phyloP scores from a whole-genome alignment of 768 basidiomycete species.

The Candolleomyces eurysporus region DNA sequence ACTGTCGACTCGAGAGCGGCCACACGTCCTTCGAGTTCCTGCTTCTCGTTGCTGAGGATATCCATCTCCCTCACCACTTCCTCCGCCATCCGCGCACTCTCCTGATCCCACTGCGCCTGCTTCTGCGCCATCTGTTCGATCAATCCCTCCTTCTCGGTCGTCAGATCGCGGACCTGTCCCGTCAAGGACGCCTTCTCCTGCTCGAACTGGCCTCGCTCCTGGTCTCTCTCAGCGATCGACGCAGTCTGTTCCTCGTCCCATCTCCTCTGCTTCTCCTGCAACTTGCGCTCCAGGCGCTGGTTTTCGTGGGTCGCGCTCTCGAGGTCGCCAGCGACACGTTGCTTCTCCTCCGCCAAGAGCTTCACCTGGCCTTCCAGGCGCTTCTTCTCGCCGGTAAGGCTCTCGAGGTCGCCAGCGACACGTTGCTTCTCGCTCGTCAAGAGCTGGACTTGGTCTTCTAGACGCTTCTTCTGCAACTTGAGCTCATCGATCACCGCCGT shows the following conservation, averaged over 20 bases:
- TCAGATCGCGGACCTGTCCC: neutral
- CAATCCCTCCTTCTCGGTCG: neutral
- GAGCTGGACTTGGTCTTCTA: neutral
- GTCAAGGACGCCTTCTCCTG: neutral
- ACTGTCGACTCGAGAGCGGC: neutral
- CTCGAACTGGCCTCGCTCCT: neutral
- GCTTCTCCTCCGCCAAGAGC: neutral
- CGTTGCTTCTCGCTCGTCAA: neutral
- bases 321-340: neutral
- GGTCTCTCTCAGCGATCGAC: neutral
- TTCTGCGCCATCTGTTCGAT: too few relatives aligned
- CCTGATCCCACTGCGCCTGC: too few relatives aligned
- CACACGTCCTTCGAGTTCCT: neutral
- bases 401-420: neutral
- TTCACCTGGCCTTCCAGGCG: neutral
- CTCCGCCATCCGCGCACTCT: too few relatives aligned
- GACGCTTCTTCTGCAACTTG: neutral
- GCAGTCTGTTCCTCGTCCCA: neutral
- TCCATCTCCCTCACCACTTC: neutral
- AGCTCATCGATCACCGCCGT: neutral
- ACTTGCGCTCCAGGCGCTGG: neutral
- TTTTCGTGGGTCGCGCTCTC: neutral
- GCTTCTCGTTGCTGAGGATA: neutral
- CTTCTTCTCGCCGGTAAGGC: neutral
- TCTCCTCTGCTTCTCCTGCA: neutral